A percentile compares a stretch with the other conserved stretches of the same genome.
Conservation (phyloP, 495 filamentous ascomycete species). For the Aspergillus bridgeri region DNA sequence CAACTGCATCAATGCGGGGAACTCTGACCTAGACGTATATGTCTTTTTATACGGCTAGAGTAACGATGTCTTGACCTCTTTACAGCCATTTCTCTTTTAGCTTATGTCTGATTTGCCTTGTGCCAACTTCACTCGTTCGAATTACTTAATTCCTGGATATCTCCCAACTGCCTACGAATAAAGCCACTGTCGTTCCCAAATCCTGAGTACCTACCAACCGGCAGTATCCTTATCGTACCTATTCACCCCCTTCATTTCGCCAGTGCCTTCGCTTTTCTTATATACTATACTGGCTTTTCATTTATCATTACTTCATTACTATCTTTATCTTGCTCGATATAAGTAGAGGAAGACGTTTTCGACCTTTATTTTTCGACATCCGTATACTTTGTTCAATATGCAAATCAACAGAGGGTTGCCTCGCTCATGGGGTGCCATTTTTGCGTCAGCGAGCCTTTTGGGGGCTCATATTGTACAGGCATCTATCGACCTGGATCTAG, state of each 20-base stretch:
- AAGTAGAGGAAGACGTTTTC: too few species aligned
- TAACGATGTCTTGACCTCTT: not conserved
- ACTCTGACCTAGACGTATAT: not conserved
- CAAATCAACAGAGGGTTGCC: too few species aligned
- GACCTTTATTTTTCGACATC: too few species aligned
- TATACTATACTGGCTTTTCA: not conserved
- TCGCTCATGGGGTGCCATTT: conserved; percentile 4
- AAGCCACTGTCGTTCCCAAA: not conserved
- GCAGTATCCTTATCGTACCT: not conserved
- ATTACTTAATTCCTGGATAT: not conserved
- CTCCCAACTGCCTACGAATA: not conserved
- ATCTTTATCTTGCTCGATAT: not conserved
- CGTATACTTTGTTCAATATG: too few species aligned
- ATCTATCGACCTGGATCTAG: conserved; percentile 19
- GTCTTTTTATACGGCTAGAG: not conserved
- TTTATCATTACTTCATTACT: not conserved
- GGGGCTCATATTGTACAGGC: conserved; percentile 14
- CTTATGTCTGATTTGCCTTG: not conserved
- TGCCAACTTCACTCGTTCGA: not conserved
- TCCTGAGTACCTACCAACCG: not conserved
- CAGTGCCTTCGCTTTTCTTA: not conserved
- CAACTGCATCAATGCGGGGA: not conserved
- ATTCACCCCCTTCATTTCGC: not conserved
- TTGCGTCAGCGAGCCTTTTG: not conserved
- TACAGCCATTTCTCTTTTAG: not conserved